Percentiles rank a stretch among this genome's conserved stretches.
Conservation (phyloP, 371 early-diverging fungal species). For the Mortierella sp. region DNA sequence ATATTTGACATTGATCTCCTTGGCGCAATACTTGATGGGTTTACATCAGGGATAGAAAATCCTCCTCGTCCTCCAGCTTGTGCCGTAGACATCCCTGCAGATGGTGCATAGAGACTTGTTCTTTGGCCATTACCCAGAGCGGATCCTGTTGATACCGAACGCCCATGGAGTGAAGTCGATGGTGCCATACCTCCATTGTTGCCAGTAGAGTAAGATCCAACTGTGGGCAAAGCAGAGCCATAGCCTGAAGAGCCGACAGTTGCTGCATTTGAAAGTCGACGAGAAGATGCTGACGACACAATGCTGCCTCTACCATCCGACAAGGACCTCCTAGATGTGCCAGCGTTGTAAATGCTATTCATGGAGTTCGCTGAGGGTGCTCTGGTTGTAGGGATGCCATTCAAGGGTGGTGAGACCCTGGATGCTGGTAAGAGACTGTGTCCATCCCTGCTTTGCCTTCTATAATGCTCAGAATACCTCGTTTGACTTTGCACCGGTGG, state of each 20-base stretch:
- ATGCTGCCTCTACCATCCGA: constrained; percentile 20
- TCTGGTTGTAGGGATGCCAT: background rate
- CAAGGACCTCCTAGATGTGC: constrained; percentile 17
- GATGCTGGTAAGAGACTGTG: constrained; percentile 31
- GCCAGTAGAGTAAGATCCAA: background rate
- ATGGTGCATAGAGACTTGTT: constrained; percentile 9
- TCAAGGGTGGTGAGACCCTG: constrained; percentile 31
- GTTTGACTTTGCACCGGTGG: constrained; percentile 1
- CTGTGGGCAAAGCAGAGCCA: constrained; percentile 2
- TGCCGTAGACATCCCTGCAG: background rate
- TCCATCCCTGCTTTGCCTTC: constrained; percentile 30
- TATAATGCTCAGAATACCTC: constrained; percentile 25
- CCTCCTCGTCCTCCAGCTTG: background rate
- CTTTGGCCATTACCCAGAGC: background rate
- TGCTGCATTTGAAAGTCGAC: constrained; percentile 23
- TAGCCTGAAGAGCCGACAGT: constrained; percentile 12
- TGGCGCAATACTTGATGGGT: background rate
- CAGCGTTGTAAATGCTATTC: background rate
- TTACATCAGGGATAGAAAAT: constrained; percentile 4
- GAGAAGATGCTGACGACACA: constrained; percentile 2
- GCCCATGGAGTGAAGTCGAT: constrained; percentile 12
- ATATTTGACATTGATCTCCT: constrained; percentile 13
- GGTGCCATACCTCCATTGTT: background rate
- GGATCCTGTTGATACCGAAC: constrained; percentile 30
- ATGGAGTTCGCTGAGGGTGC: background rate